Conservation (phyloP, 208 protist species). For the Leptomonas seymouri region DNA sequence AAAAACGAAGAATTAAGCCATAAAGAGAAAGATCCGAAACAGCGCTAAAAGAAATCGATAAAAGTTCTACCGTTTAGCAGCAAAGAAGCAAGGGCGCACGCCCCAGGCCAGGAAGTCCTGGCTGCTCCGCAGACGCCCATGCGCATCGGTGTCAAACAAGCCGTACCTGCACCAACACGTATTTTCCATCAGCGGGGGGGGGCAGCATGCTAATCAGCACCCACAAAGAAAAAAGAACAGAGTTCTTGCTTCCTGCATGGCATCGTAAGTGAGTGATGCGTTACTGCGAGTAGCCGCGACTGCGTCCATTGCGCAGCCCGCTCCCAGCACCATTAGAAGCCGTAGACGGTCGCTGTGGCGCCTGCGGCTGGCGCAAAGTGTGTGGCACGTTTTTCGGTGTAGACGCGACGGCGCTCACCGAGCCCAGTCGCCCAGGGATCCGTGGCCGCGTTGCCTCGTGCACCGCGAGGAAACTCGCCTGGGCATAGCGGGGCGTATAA, state of each 20-base stretch:
- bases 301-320: slow-evolving; percentile 14
- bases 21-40: too few species aligned
- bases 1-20: too few species aligned
- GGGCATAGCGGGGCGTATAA: slow-evolving; percentile 51
- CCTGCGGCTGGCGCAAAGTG: slow-evolving; percentile 18
- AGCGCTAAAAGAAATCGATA: too few species aligned
- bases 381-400: slow-evolving; percentile 20
- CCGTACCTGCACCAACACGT: too few species aligned
- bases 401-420: slow-evolving; percentile 5
- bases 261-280: not conserved
- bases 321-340: slow-evolving; percentile 21
- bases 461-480: slow-evolving; percentile 56
- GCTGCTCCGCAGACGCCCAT: too few species aligned
- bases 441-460: slow-evolving; percentile 34
- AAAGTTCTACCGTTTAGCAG: too few species aligned
- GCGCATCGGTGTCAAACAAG: too few species aligned
- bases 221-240: not conserved
- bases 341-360: slow-evolving; percentile 28
- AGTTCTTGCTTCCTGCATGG: too few species aligned
- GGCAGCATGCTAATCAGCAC: too few species aligned
- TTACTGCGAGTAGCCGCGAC: slow-evolving; percentile 39
- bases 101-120: too few species aligned
- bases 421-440: slow-evolving; percentile 37
- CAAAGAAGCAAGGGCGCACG: too few species aligned
- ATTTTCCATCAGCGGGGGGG: too few species aligned